Percentiles rank a stretch among this genome's conserved stretches.
Conservation (phyloP, 768 basidiomycete genomes). For the Rhizopogon roseolus region DNA sequence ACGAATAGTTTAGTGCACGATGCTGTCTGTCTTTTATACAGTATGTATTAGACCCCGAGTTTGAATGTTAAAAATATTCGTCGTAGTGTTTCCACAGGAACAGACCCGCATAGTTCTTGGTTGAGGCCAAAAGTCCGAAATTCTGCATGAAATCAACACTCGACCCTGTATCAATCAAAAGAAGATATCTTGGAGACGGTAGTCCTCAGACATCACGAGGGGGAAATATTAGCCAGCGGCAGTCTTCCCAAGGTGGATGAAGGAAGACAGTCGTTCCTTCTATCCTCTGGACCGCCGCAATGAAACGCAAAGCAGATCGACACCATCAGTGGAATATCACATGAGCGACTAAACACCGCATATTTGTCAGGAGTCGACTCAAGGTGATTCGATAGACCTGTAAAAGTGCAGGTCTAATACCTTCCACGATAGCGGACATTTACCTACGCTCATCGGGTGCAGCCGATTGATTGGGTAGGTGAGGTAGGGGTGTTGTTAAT, state of each 20-base stretch:
- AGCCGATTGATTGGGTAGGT: not conserved
- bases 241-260: no score
- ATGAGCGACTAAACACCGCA: not conserved
- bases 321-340: not conserved
- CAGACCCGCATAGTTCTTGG: not conserved
- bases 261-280: not conserved
- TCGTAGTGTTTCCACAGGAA: not conserved
- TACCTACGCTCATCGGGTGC: not conserved
- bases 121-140: not conserved
- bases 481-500: not conserved
- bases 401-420: not conserved
- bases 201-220: no score
- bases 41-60: not conserved
- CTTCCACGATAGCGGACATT: not conserved
- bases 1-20: not conserved
- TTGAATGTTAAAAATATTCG: constrained; percentile 5
- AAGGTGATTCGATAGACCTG: not conserved
- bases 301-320: no score
- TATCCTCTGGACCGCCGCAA: not conserved
- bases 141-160: not conserved
- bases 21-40: constrained; percentile 6
- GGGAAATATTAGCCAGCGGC: no score
- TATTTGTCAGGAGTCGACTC: not conserved
- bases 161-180: not conserved
- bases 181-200: not conserved